Base-by-base conservation (phyloP, 2,329 filamentous ascomycete species). In the Microdochium bolleyi region DNA sequence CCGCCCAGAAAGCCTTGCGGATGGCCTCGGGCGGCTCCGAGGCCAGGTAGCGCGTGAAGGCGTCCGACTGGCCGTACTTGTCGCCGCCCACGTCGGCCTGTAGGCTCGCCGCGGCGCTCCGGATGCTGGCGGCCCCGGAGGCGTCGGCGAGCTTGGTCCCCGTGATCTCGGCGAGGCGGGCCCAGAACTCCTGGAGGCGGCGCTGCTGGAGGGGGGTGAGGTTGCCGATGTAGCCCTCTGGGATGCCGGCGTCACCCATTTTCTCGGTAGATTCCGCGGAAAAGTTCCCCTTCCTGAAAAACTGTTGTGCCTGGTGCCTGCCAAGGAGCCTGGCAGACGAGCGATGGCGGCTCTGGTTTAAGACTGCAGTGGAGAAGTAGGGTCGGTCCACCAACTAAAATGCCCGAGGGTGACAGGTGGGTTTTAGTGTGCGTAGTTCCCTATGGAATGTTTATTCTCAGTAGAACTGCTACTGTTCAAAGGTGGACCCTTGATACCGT, bases 1-100 rank as follows among this genome's bases (percentile, higher is more conserved):
- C 48, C 25, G 55, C 62, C 66, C 44, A 62, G 51, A 60, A 58
- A 58, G 49, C 44, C 59, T 58, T 70, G 66, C 48, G 50, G 24
- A 57, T 50, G 10, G 21, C 27, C 44, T 48, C 50, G 14, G 58
- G 51, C 2, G 57, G 49, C 24, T 53, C 49, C 32, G 53, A 49
- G 49, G 48, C 50, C 7, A 58, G 51, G 50, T 53, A 49, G 24
- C 54, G 52, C 48, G 52, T 50, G 48, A 54, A 46, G 41, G 41
- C 41, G n/a, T 46, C 41, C n/a, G 54, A 77, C 65, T 83, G 80
- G 41, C 83, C 83, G 63, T 84, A 83, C 67, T 87, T 87, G 69
- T 87, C 84, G 55, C 19, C n/a, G 41, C 10, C 19, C 9, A 11
- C 41, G 41, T 46, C 34, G 13, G 16, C 14, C 9, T 46, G 41